phyloP scores from a whole-genome alignment of 108 stramenopile genomes.

The Pseudonitzschia pungens region DNA sequence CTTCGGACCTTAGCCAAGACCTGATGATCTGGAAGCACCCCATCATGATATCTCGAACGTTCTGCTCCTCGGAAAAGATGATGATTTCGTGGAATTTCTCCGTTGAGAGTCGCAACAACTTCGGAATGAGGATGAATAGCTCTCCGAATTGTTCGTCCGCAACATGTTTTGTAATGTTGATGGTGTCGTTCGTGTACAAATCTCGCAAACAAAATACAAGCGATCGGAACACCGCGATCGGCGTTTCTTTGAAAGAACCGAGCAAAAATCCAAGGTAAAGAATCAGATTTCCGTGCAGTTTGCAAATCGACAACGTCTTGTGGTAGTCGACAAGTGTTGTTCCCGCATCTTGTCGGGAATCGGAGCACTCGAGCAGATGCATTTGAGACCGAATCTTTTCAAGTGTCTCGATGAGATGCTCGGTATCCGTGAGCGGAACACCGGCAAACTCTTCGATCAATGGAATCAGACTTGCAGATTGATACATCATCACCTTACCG shows the following conservation, averaged over 20 bases:
- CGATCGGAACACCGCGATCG: neutral
- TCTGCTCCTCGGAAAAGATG: neutral
- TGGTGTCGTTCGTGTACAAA: neutral
- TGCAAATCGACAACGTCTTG: neutral
- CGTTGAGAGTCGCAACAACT: neutral
- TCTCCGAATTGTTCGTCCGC: constrained; percentile 1
- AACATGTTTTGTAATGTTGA: neutral
- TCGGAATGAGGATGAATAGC: constrained; percentile 2
- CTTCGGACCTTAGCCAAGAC: constrained; percentile 3
- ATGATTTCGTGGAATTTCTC: neutral
- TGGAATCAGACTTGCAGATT: neutral
- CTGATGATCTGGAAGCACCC: neutral
- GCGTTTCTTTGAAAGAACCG: neutral
- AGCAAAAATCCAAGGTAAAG: constrained; percentile 9
- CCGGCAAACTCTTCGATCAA: neutral
- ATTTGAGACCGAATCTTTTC: neutral
- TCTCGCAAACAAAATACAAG: constrained; percentile 12
- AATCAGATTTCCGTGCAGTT: neutral
- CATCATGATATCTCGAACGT: neutral
- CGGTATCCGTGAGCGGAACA: neutral
- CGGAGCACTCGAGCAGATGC: neutral
- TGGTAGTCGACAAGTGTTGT: neutral
- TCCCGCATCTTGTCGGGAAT: neutral
- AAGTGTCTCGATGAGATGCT: constrained; percentile 1
- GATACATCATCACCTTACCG: neutral